phyloP scores from a whole-genome alignment of 441 rosid species.

The Populus hybrid region DNA sequence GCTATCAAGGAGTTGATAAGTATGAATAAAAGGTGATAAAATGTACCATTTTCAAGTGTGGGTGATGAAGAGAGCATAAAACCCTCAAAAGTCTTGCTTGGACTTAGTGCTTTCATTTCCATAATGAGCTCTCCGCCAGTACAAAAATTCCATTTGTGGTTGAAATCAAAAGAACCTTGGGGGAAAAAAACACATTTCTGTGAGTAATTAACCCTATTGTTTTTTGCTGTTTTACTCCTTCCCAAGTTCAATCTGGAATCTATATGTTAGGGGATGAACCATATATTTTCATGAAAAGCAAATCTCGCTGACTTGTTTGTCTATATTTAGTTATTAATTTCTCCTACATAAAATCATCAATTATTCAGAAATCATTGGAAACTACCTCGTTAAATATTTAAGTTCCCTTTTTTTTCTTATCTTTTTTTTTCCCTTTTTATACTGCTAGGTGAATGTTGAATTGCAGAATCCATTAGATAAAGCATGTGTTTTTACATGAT shows the following conservation, averaged over 20 bases:
- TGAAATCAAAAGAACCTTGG: neutral
- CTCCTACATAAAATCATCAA: no score
- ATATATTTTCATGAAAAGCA: slow-evolving; percentile 19
- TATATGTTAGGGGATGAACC: slow-evolving; percentile 33
- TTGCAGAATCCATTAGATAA: neutral
- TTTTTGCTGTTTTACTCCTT: neutral
- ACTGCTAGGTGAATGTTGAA: neutral
- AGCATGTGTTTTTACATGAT: neutral
- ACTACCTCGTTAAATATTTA: neutral
- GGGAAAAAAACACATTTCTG: neutral
- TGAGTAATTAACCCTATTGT: neutral
- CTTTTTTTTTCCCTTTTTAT: no score
- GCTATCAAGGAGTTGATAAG: slow-evolving; percentile 64
- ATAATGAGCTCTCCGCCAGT: slow-evolving; percentile 7
- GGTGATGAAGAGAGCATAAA: slow-evolving; percentile 34
- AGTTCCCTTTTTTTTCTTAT: no score
- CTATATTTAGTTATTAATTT: slow-evolving; percentile 14
- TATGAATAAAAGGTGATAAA: slow-evolving; percentile 22
- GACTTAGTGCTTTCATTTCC: slow-evolving; percentile 35
- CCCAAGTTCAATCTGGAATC: slow-evolving; percentile 15
- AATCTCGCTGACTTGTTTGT: slow-evolving; percentile 7
- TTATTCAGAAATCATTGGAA: neutral
- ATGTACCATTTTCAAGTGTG: slow-evolving; percentile 20
- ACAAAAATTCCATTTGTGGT: slow-evolving; percentile 3
- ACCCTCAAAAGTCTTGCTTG: slow-evolving; percentile 23